Base-by-base conservation (phyloP, 306 rosid species). In the Biancaea sappan region DNA sequence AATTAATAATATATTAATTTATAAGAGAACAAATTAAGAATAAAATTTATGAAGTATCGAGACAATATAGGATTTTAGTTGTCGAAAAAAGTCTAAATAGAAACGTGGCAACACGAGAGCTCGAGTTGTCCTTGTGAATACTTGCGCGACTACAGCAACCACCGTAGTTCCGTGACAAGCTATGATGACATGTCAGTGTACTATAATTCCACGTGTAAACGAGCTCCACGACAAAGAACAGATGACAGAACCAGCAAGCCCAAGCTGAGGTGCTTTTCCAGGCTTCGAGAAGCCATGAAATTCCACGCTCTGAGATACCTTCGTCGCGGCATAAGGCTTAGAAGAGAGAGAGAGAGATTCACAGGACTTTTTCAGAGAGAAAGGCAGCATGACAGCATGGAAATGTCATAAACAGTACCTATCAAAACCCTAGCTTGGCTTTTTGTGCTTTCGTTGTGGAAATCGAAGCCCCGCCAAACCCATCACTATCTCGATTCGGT, bases 401-500 rank as follows among this genome's bases (percentile, higher is more conserved):
- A 79, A 58, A 14, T 58, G 69, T 72, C n/a, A 28, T 29, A n/a
- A 72, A 69, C 56, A 19, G 61, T 13, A 32, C 71, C 72, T 80
- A 71, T 11, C 78, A 41, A 83, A 85, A 81, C 82, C 88, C 92
- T 83, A 83, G 48, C 61, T n/a, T 26, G 26, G 62, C 62, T 77
- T 71, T 46, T 66, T 69, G 32, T 38, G 63, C 38, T 75, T 72
- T 67, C 66, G 8, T 14, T 75, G 41, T 48, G 31, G 31, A 35
- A 15, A 68, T 62, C 73, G 47, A 38, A 46, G 7, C 69, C 79
- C 82, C 75, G 58, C 63, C 74, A 56, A 79, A 59, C 73, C 75
- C 60, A 53, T 76, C 75, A 60, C 66, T 31, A 22, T 81, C 70
- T 52, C 59, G 8, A 62, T 69, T 63, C 50, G 16, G 43, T 28